Percentiles rank a stretch among this genome's conserved stretches.
Conservation (phyloP, 352 stramenopile species). For the Phytophthora pistaciae region DNA sequence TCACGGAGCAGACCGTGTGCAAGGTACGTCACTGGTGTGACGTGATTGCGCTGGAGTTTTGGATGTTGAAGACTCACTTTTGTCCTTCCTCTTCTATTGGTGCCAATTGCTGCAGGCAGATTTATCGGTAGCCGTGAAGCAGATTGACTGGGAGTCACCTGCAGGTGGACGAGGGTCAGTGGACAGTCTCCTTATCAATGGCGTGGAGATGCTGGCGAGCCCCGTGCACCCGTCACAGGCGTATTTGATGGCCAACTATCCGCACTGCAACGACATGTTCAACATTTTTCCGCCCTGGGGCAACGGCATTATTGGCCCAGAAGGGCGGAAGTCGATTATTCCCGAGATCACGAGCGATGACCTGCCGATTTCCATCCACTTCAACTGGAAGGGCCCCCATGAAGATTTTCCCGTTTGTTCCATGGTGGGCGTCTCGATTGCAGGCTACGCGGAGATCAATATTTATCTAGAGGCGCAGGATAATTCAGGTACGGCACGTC, state of each 20-base stretch:
- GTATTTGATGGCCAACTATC: constrained; percentile 78
- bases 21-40: constrained; percentile 43
- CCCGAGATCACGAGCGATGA: constrained; percentile 51
- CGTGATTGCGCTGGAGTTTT: too few species aligned
- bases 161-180: constrained; percentile 63
- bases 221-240: constrained; percentile 69
- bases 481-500: constrained; percentile 56
- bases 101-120: constrained; percentile 58
- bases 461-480: constrained; percentile 87
- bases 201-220: constrained; percentile 60
- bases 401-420: constrained; percentile 70
- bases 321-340: constrained; percentile 73
- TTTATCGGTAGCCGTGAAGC: constrained; percentile 78
- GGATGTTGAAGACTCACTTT: background rate
- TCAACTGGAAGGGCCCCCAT: constrained; percentile 70
- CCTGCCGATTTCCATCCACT: constrained; percentile 61
- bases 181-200: constrained; percentile 71
- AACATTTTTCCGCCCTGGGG: constrained; percentile 82
- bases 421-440: constrained; percentile 80
- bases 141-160: constrained; percentile 81
- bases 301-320: constrained; percentile 74
- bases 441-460: constrained; percentile 80
- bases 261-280: constrained; percentile 89
- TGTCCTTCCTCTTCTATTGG: background rate
- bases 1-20: constrained; percentile 75